Base-by-base conservation (phyloP, 2,329 filamentous ascomycete genomes). In the Fusarium chaquense region DNA sequence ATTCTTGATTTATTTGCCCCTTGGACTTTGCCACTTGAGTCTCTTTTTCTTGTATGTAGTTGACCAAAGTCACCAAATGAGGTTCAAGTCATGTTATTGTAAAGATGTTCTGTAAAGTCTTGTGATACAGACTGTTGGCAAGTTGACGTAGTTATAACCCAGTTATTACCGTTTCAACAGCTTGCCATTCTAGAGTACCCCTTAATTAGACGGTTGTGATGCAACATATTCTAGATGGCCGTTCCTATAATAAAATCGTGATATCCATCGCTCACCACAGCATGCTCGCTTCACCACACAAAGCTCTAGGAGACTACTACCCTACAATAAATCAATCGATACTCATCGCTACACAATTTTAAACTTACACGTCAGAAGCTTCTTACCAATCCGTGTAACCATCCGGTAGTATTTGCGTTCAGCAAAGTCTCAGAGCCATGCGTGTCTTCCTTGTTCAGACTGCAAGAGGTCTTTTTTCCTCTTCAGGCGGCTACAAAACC, bases 401-500 rank as follows among this genome's bases (percentile, higher is more conserved):
- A 26, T 26, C 24, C 24, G 5, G 24, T 26, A 6, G 7, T 26
- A 26, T 26, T 7, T 26, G 24, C 5, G 24, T 7, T 26, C 24
- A 26, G 7, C 3, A 5, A 26, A 26, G 24, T 26, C 24, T 26
- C 24, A 7, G 24, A 30, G 30, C 10, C 30, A 45, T 54, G 51
- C 40, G 30, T 12, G 40, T 54, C 16, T 55, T 46, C 20, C 55
- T 58, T 0, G 13, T 55, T 6, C 38, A 58, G 13, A 55, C 56
- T 0, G 56, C 49, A 15, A 58, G 36, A 9, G 56, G 49, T 6
- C 56, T 58, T 6, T 58, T 38, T 1, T 58, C 49, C 4, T 58
- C 56, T 2, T 55, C 56, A 0, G 56, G 56, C 2, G 56, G 56
- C 20, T 58, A 44, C 9, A 58, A 55, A 3, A 16, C 56, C 4